phyloP scores from a whole-genome alignment of 2,329 filamentous ascomycete genomes.

The Ascocoryne sarcoides region DNA sequence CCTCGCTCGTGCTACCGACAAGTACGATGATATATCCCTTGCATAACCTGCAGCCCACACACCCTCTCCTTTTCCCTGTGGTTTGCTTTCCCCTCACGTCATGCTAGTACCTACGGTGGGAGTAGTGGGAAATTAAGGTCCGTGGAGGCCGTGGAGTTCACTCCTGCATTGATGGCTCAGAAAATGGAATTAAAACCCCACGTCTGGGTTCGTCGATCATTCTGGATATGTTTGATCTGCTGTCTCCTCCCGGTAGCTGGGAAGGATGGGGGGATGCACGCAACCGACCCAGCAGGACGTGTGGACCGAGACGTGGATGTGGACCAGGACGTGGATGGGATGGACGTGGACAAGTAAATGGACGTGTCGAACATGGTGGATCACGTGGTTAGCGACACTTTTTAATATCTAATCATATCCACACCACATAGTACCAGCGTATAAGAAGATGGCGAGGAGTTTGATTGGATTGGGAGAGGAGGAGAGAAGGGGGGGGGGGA shows the following conservation, averaged over 20 bases:
- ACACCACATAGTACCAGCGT: no score
- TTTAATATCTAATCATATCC: no score
- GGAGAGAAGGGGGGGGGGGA: no score
- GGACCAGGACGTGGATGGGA: no score
- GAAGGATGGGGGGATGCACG: neutral
- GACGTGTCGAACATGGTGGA: no score
- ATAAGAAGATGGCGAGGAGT: no score
- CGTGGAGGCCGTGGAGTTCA: neutral
- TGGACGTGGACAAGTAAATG: no score
- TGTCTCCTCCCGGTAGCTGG: neutral
- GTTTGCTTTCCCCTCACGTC: neutral
- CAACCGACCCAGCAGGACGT: no score
- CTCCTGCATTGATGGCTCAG: neutral
- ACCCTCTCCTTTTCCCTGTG: neutral
- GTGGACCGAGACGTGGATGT: no score
- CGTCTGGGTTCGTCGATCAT: neutral
- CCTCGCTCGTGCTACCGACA: no score
- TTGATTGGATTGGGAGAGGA: no score
- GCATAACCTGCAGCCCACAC: neutral
- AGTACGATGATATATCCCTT: neutral
- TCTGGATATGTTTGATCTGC: neutral
- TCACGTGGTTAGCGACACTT: no score
- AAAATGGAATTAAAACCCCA: neutral
- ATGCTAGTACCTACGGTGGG: neutral
- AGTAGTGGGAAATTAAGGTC: neutral